Conservation (phyloP, 768 basidiomycete species). For the Auricularia sp. region DNA sequence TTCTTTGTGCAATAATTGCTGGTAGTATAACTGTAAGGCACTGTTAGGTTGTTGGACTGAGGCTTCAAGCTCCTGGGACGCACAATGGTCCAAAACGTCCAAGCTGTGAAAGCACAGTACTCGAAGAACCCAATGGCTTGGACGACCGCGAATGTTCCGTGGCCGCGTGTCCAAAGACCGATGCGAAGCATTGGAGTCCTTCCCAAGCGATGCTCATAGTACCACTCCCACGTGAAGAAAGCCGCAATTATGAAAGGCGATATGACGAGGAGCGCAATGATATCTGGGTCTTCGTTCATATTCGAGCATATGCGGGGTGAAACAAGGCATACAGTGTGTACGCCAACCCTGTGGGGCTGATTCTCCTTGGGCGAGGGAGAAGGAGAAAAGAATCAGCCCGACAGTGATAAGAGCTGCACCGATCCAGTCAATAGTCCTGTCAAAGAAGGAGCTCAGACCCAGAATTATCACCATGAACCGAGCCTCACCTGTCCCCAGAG, state of each 20-base stretch:
- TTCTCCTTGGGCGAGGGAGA: constrained; percentile 60
- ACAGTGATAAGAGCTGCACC: constrained; percentile 57
- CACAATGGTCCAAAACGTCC: neutral
- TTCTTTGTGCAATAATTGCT: constrained; percentile 21
- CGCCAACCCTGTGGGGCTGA: constrained; percentile 50
- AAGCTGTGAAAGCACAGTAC: constrained; percentile 24
- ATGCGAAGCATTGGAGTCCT: constrained; percentile 54
- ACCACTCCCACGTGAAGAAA: constrained; percentile 28
- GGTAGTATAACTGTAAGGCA: constrained; percentile 40
- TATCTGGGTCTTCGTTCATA: constrained; percentile 17
- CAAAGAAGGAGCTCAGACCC: neutral
- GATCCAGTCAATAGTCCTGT: constrained; percentile 67
- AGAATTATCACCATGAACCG: neutral
- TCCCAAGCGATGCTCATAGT: constrained; percentile 15
- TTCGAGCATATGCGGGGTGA: neutral
- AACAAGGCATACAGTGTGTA: constrained; percentile 36
- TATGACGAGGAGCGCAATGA: constrained; percentile 26
- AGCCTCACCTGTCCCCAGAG: neutral
- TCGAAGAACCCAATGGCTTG: constrained; percentile 52
- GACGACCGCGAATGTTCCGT: constrained; percentile 52
- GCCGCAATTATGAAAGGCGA: constrained; percentile 18
- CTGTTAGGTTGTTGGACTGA: too few relatives aligned
- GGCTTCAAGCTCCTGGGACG: too few relatives aligned
- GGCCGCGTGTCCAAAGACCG: constrained; percentile 52
- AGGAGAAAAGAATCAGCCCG: constrained; percentile 61